Conservation (phyloP, 139 green algal species). For the Diplosphaera chodatii region DNA sequence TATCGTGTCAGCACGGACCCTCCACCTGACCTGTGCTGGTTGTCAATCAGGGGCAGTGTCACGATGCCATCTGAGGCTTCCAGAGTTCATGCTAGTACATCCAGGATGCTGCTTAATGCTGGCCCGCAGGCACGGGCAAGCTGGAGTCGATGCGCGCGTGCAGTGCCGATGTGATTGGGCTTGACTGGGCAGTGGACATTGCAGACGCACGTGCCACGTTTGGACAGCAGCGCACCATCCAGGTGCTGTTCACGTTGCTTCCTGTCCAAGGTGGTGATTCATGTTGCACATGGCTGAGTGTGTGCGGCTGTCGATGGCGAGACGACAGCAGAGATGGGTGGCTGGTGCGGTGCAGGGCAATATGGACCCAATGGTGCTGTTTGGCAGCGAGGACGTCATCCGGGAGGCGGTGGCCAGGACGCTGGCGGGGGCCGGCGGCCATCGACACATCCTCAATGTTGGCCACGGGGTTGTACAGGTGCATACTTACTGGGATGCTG, state of each 20-base stretch:
- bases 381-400: conserved; percentile 69
- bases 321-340: neutral
- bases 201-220: conserved; percentile 49
- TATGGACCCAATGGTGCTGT: conserved; percentile 93
- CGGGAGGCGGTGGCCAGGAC: conserved; percentile 47
- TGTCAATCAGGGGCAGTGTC: too few relatives aligned
- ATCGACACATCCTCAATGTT: conserved; percentile 91
- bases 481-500: neutral
- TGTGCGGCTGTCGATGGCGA: neutral
- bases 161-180: conserved; percentile 78
- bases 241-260: too few relatives aligned
- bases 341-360: conserved; percentile 62
- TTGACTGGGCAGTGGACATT: conserved; percentile 89
- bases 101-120: too few relatives aligned
- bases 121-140: conserved; percentile 68
- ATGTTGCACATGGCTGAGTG: neutral
- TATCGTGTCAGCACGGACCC: too few relatives aligned
- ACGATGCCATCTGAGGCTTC: too few relatives aligned
- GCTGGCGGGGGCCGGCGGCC: conserved; percentile 47
- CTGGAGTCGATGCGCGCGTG: conserved; percentile 52
- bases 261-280: too few relatives aligned
- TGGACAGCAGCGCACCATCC: conserved; percentile 39
- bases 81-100: too few relatives aligned
- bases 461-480: conserved; percentile 85
- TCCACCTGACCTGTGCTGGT: too few relatives aligned